A percentile compares a stretch with the other conserved stretches of the same genome.
These are phyloP conservation scores for Neocucurbitaria cava DNA, from an alignment of 2,329 filamentous ascomycete genomes.

Conservation along the genomic window DNA sequence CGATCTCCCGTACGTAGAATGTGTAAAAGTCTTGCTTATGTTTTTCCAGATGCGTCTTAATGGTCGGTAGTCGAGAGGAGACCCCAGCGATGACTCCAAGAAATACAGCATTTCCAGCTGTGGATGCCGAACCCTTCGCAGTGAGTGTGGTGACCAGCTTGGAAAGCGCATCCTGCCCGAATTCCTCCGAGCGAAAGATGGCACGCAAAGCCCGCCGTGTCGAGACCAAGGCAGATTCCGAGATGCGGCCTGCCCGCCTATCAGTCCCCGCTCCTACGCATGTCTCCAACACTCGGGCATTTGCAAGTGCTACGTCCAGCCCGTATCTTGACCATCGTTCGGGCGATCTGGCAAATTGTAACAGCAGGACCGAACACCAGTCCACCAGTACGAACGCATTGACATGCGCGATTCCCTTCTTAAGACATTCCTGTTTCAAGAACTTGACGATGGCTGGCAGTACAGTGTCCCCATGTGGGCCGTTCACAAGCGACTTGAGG, in stretches of 20 bases:
- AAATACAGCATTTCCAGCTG: slow-evolving; percentile 75
- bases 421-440: slow-evolving; percentile 75
- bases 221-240: slow-evolving; percentile 75
- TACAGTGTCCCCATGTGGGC: slow-evolving; percentile 62
- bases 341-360: slow-evolving; percentile 68
- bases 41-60: slow-evolving; percentile 67
- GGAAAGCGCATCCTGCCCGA: slow-evolving; percentile 67
- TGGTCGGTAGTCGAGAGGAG: slow-evolving; percentile 71
- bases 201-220: slow-evolving; percentile 81
- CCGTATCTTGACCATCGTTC: slow-evolving; percentile 70
- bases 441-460: slow-evolving; percentile 70
- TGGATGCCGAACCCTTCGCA: slow-evolving; percentile 68
- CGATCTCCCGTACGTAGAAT: slow-evolving; percentile 85
- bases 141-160: slow-evolving; percentile 72
- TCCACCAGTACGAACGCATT: slow-evolving; percentile 90
- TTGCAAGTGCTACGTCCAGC: slow-evolving; percentile 69
- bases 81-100: slow-evolving; percentile 90
- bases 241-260: slow-evolving; percentile 61
- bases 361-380: slow-evolving; percentile 84
- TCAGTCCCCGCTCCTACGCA: slow-evolving; percentile 64
- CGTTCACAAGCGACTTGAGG: slow-evolving; percentile 70
- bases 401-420: slow-evolving; percentile 75
- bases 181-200: slow-evolving; percentile 67
- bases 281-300: slow-evolving; percentile 78
- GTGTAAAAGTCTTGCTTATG: slow-evolving; percentile 76